Percentiles rank a stretch among this genome's conserved stretches.
Evolutionary conservation across 352 stramenopile species (phyloP).

Genomic region (Phytophthora syringae): DNA sequence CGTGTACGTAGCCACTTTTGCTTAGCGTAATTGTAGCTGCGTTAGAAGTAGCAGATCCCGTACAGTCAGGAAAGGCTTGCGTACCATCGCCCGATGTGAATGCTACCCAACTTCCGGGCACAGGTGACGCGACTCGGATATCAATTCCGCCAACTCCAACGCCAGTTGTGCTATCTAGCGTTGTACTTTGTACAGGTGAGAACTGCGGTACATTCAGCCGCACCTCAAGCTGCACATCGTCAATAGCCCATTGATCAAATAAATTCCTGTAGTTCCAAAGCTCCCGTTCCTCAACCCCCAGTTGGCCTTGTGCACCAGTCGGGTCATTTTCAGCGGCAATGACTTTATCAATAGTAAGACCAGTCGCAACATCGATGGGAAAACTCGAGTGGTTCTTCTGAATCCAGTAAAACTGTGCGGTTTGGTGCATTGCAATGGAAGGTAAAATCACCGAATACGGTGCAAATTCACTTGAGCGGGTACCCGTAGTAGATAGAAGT

Average conservation of each 20-base stretch:
- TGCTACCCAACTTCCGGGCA: constrained; percentile 56
- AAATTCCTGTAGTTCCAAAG: constrained; percentile 73
- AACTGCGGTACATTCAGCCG: constrained; percentile 55
- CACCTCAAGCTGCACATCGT: constrained; percentile 64
- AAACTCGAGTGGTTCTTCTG: constrained; percentile 79
- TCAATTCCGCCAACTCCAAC: constrained; percentile 26
- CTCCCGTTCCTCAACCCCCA: constrained; percentile 47
- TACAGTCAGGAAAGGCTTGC: constrained; percentile 59
- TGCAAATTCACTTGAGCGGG: constrained; percentile 5
- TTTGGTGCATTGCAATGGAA: constrained; percentile 45
- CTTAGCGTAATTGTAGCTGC: constrained; percentile 27
- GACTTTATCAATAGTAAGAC: constrained; percentile 31
- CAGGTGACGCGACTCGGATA: constrained; percentile 47
- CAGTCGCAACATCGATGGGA: constrained; percentile 47
- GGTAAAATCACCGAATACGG: constrained; percentile 50
- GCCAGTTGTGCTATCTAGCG: constrained; percentile 12
- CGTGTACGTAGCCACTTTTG: constrained; percentile 61
- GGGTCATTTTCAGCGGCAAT: constrained; percentile 48
- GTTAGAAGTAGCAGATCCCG: constrained; percentile 4
- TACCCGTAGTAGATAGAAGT: constrained; percentile 13
- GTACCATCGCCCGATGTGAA: constrained; percentile 59
- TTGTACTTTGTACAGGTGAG: constrained; percentile 9
- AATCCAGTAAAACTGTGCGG: constrained; percentile 62
- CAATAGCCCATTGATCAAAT: constrained; percentile 79
- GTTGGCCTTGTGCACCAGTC: constrained; percentile 40